Conservation (phyloP, 129 eudicot species). For the Lactuca saligna region DNA sequence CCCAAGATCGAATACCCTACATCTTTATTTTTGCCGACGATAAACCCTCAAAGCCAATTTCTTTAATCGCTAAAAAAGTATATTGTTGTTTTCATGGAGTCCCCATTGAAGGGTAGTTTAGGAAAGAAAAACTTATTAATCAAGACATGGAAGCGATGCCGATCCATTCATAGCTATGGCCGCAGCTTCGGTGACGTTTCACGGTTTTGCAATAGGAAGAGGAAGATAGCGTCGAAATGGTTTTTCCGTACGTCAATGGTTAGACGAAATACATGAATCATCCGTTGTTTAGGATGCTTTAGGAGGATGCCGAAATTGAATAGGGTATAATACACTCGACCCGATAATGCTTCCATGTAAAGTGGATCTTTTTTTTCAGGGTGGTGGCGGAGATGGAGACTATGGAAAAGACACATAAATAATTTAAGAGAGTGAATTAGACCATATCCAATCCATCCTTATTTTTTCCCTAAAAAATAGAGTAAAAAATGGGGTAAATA, state of each 20-base stretch:
- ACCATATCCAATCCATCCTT: too few relatives aligned
- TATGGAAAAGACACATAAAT: too few relatives aligned
- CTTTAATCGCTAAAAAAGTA: constrained; percentile 11
- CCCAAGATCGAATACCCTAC: too few relatives aligned
- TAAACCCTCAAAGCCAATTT: neutral
- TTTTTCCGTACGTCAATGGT: constrained; percentile 75
- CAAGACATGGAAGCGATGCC: constrained; percentile 44
- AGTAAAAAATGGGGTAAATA: too few relatives aligned
- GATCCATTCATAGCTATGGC: constrained; percentile 15
- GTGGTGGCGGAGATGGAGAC: constrained; percentile 67
- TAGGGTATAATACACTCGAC: constrained; percentile 64
- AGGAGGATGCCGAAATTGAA: constrained; percentile 64
- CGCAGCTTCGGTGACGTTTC: neutral
- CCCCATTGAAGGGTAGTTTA: neutral
- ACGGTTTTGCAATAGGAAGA: constrained; percentile 17
- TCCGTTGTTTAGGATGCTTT: constrained; percentile 57
- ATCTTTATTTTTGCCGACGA: too few relatives aligned
- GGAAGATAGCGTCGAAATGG: constrained; percentile 46
- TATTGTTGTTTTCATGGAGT: constrained; percentile 4
- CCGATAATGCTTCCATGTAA: constrained; percentile 73
- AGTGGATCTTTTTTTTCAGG: constrained; percentile 56
- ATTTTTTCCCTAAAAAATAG: too few relatives aligned
- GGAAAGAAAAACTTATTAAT: constrained; percentile 40
- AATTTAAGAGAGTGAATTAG: too few relatives aligned
- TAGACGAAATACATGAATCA: constrained; percentile 57